Evolutionary conservation across 2,329 filamentous ascomycete genomes (phyloP), one percentile per base, ranked within the genome.

Genomic region (Akanthomyces muscarius): DNA sequence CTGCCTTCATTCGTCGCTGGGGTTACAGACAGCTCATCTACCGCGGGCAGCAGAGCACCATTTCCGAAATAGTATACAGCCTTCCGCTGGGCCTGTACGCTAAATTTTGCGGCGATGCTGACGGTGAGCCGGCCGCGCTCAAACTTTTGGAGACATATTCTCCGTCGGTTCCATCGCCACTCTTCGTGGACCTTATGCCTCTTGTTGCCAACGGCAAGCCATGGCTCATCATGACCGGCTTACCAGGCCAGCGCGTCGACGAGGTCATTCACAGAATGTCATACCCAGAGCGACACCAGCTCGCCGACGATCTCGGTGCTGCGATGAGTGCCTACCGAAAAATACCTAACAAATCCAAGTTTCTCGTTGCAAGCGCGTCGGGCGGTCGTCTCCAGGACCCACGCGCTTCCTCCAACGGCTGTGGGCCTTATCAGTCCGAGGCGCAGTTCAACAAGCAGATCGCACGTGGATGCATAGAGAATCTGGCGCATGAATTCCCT

Each of bases 291-390:
- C 47, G 48, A 16, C 57, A 60, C 25, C 48, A 44, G 25, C 57
- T 60, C 4, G 57, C 47, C 23, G 57, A 60, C 23, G 57, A 51
- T 14, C 36, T 60, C 8, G 47, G 47, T 18, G 14, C 47, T 23
- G 47, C 38, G 25, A 30, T 60, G 8, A 11, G 42, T 13, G 23
- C 36, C 18, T 52, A 52, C 25, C 47, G 57, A 30, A 33, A 33
- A 3, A 45, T 60, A 16, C 57, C 57, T 3, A 60, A 71, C 50
- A 0, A 73, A 2, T 45, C 62, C 4, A 68, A 75, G 56, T 41
- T 77, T 6, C 33, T 55, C 1, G 74, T 76, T 47, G 73, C 68
- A 62, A 74, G 76, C 64, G 71, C 72, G 1, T 62, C 72, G 0
- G 73, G 72, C 0, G 65, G 67, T 0, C 64, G 69, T 2, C 68